A percentile compares a stretch with the other conserved stretches of the same genome.
Conservation (phyloP, 176 grass and related monocot species). For the Aegilops tauschii region DNA sequence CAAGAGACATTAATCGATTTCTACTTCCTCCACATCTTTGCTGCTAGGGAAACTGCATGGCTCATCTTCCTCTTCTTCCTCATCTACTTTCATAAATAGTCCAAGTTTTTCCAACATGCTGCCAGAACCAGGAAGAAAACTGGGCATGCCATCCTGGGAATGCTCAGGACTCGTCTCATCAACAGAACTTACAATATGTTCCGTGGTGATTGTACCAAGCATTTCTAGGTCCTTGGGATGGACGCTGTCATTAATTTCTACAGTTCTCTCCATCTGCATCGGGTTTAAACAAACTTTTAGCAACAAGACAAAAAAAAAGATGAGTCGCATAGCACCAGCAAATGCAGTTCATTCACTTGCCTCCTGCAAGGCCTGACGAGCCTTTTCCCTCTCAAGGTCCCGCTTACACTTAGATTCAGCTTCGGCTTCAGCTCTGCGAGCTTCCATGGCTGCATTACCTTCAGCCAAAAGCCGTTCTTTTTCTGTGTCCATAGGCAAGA, state of each 20-base stretch:
- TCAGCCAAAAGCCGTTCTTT: constrained; percentile 80
- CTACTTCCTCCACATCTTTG: constrained; percentile 65
- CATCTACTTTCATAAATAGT: constrained; percentile 84
- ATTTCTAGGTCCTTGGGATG: constrained; percentile 85
- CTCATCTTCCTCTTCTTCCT: constrained; percentile 91
- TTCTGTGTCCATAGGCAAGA: constrained; percentile 42
- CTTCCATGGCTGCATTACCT: constrained; percentile 91
- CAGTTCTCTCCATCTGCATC: constrained; percentile 86
- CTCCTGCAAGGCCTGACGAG: constrained; percentile 83
- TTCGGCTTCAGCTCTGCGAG: constrained; percentile 79
- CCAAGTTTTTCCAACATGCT: constrained; percentile 89
- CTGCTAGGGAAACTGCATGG: constrained; percentile 24
- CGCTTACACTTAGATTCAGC: constrained; percentile 80
- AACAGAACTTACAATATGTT: constrained; percentile 67
- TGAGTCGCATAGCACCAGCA: not conserved
- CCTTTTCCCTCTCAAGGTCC: constrained; percentile 80
- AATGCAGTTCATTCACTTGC: constrained; percentile 40
- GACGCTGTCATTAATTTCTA: constrained; percentile 73
- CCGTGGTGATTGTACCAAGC: constrained; percentile 58
- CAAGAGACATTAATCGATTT: constrained; percentile 50
- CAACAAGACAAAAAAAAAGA: not conserved
- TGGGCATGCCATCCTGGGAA: constrained; percentile 64
- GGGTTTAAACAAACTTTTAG: constrained; percentile 14
- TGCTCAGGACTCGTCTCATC: constrained; percentile 71
- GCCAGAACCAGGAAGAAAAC: constrained; percentile 51